Base-by-base conservation (phyloP, 2,329 filamentous ascomycete species). In the Cercospora zeina region DNA sequence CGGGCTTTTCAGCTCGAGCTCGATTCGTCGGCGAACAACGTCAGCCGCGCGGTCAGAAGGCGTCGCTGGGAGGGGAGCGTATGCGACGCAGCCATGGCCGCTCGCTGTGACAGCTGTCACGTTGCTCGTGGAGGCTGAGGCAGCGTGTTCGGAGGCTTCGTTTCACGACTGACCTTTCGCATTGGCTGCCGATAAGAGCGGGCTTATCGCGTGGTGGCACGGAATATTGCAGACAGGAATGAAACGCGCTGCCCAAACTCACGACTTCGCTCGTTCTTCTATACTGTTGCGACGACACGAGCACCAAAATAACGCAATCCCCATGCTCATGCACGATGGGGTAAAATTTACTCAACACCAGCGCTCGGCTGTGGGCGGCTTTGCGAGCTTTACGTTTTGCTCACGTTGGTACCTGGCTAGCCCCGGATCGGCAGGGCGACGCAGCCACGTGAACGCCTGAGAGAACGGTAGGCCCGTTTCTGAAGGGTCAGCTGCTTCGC, bases 371-470 rank as follows among this genome's bases (percentile, higher is more conserved):
- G 39, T 49, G 16, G 16, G 45, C 56, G 56, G 56, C 56, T 34
- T 58, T 59, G 42, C 16, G 34, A 50, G 33, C 56, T 42, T 51
- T 51, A 51, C 47, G 47, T 51, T 51, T 51, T 51, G 14, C 47
- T 51, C 47, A 51, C 33, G n/a, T 45, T 37, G 37, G 24, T 54
- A 47, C 58, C 50, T 54, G 58, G 39, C 50, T 49, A 30, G 30
- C 57, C 57, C 57, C 57, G 47, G 57, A 59, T 59, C 58, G 49
- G 27, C 58, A 54, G 36, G 49, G 45, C 57, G 21, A 51, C 16
- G n/a, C 47, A 30, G 24, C 24, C 47, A 51, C 47, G 47, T 51
- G 47, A 51, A 51, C 47, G 47, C 24, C 47, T 30, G 30, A 9
- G 47, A 51, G 47, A 3, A 13, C 24, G 19, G 47, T 51, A 7